Base-by-base conservation (phyloP, 202 grass and related monocot genomes). In the Carex arenaria region DNA sequence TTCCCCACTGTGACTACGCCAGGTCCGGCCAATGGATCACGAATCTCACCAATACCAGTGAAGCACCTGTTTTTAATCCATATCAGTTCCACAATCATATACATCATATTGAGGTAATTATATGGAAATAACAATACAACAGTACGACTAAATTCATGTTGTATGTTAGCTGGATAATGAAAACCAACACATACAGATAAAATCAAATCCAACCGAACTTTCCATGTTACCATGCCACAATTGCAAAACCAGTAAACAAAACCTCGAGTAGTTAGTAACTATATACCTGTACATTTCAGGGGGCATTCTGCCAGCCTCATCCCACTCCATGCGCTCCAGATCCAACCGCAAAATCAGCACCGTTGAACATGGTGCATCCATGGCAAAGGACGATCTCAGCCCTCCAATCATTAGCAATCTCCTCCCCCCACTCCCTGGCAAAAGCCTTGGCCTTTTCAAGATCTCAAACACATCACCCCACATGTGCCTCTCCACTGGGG, bases 401-500 rank as follows among this genome's bases (percentile, higher is more conserved):
- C 96, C 96, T 13, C 96, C 93, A 34, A 98, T 95, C 96, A 98
- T 98, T 1, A 98, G 93, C n/a, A 98, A 85, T 3, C 86, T 86
- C 45, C 86, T 83, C 20, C 91, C 93, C 0, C 88, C 91, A 0
- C 88, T 91, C 4, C 96, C 96, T 0, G 93, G 65, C 4, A 98
- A 87, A 14, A 98, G 91, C 47, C 96, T 91, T 0, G 96, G 96
- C 67, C 96, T 93, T 87, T 95, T 98, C 67, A 98, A 84, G 86
- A 98, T 82, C 89, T 95, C 96, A 49, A 98, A 95, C 79, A 98
- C 93, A 64, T 98, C 96, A 1, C 89, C 86, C 96, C 96, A 95
- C 0, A 67, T 66, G 32, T 92, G 47, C 19, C 81, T 85, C 80
- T 98, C 93, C 0, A 98, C 85, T 17, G 93, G 88, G 26, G 88